Conservation (phyloP, 345 rosid genomes). For the Isatis tinctoria region DNA sequence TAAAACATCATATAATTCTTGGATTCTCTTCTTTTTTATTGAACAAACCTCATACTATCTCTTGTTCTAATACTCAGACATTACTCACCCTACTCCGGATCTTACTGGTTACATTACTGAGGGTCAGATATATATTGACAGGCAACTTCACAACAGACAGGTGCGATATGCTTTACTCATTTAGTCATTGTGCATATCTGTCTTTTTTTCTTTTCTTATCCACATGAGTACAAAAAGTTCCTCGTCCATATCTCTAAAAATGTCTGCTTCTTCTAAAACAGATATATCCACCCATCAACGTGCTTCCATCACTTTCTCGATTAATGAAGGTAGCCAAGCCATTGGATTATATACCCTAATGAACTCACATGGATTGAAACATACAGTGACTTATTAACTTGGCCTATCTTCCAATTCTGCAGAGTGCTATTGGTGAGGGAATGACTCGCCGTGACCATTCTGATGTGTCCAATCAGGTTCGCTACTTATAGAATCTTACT, state of each 20-base stretch:
- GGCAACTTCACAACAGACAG: slow-evolving; percentile 43
- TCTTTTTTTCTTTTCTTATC: not conserved
- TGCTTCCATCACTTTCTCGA: slow-evolving; percentile 96
- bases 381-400: not conserved
- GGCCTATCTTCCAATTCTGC: slow-evolving; percentile 11
- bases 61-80: slow-evolving; percentile 47
- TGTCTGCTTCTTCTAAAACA: slow-evolving; percentile 30
- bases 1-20: slow-evolving; percentile 23
- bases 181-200: not conserved
- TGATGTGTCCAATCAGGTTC: slow-evolving; percentile 82
- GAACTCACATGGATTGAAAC: not conserved
- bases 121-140: slow-evolving; percentile 40
- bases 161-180: slow-evolving; percentile 7
- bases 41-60: not conserved
- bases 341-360: not conserved
- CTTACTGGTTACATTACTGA: slow-evolving; percentile 98
- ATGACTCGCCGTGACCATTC: slow-evolving; percentile 97
- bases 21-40: not conserved
- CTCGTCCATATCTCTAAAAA: not conserved
- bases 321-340: slow-evolving; percentile 73
- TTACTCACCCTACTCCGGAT: slow-evolving; percentile 99
- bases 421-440: slow-evolving; percentile 99
- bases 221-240: not conserved
- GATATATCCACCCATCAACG: slow-evolving; percentile 98
- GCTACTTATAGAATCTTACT: not conserved